Conservation (phyloP, 768 basidiomycete species). For the Leccinum longicurvipes region DNA sequence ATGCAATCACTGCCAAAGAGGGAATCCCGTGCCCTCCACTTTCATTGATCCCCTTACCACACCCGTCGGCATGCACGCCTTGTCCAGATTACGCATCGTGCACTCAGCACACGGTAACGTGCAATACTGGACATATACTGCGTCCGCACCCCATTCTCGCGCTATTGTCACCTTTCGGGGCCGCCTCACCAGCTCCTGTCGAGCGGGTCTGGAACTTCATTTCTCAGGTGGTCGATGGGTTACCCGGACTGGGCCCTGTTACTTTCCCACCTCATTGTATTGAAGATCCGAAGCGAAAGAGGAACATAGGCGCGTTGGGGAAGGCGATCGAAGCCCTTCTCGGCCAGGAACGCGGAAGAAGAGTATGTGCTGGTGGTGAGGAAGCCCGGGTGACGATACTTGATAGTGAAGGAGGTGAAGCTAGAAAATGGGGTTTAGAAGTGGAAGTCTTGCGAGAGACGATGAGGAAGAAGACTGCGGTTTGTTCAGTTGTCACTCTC, state of each 20-base stretch:
- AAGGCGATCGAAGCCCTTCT: conserved; percentile 66
- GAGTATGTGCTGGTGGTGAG: conserved; percentile 58
- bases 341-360: conserved; percentile 59
- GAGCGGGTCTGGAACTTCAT: conserved; percentile 47
- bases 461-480: conserved; percentile 57
- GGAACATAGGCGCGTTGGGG: conserved; percentile 70
- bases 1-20: conserved; percentile 28
- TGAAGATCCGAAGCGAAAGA: conserved; percentile 73
- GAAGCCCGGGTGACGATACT: conserved; percentile 19
- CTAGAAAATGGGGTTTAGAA: conserved; percentile 72
- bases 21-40: conserved; percentile 50
- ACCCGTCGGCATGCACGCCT: conserved; percentile 63
- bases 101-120: conserved; percentile 51
- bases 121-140: conserved; percentile 66
- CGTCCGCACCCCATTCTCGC: conserved; percentile 58
- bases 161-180: conserved; percentile 38
- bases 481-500: conserved; percentile 31
- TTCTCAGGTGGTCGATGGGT: conserved; percentile 53
- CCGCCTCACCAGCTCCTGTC: conserved; percentile 37
- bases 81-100: conserved; percentile 73
- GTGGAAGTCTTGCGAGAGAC: conserved; percentile 53
- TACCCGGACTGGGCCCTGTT: conserved; percentile 75
- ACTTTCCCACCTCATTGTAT: conserved; percentile 73
- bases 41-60: conserved; percentile 51
- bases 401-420: conserved; percentile 62